Percentiles rank a stretch among this genome's conserved stretches.
Evolutionary conservation across 805 yeast species (phyloP).

Genomic region (Candida quercuum): DNA sequence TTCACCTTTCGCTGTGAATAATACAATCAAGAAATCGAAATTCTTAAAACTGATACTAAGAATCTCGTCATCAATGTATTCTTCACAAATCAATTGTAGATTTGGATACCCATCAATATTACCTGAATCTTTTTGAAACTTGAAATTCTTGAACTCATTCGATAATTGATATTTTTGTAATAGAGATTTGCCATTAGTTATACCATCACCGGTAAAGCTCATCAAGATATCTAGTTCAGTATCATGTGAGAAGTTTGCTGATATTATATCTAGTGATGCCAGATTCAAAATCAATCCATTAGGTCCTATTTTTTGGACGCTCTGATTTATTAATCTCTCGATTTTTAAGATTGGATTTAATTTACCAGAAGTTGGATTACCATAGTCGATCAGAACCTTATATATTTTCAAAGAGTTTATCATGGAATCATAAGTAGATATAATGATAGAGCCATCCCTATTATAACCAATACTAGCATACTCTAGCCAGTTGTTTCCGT

Average conservation of each 20-base stretch:
- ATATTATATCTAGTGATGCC: slow-evolving; percentile 35
- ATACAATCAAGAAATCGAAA: slow-evolving; percentile 34
- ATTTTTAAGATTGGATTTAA: slow-evolving; percentile 35
- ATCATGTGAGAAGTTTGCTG: slow-evolving; percentile 38
- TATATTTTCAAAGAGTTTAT: slow-evolving; percentile 36
- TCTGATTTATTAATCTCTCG: slow-evolving; percentile 25
- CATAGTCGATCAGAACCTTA: slow-evolving; percentile 49
- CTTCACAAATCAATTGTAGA: slow-evolving; percentile 17
- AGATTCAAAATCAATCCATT: slow-evolving; percentile 26
- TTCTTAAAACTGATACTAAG: slow-evolving; percentile 30
- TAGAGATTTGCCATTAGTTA: slow-evolving; percentile 13
- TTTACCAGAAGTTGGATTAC: slow-evolving; percentile 34
- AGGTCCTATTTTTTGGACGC: slow-evolving; percentile 19
- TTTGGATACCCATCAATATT: slow-evolving; percentile 18
- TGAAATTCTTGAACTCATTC: slow-evolving; percentile 16
- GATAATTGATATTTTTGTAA: slow-evolving; percentile 21
- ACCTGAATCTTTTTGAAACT: slow-evolving; percentile 16
- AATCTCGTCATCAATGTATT: slow-evolving; percentile 18
- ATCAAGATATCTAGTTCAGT: slow-evolving; percentile 43
- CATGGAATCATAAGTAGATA: slow-evolving; percentile 35
- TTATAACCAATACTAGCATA: slow-evolving; percentile 48
- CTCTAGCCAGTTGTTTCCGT: slow-evolving; percentile 20
- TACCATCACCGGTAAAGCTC: slow-evolving; percentile 28
- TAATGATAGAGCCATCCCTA: slow-evolving; percentile 38
- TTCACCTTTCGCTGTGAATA: slow-evolving; percentile 38